These are phyloP conservation scores for Chaetomium sp. DNA, from an alignment of 2,329 filamentous ascomycete genomes.

Conservation along the genomic window DNA sequence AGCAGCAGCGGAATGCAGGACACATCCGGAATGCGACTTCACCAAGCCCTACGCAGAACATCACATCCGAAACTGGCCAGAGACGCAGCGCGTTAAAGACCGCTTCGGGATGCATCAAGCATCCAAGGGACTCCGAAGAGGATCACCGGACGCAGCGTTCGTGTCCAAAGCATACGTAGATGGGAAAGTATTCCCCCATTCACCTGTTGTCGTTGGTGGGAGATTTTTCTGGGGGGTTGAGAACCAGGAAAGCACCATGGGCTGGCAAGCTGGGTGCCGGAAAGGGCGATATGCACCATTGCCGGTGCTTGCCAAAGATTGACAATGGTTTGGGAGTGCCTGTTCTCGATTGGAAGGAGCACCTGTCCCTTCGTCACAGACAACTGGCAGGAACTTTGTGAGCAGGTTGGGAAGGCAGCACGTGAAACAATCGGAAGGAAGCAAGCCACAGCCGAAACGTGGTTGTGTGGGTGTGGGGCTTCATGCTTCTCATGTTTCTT, in stretches of 20 bases:
- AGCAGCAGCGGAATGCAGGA: conserved; percentile 1
- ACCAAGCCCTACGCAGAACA: conserved; percentile 3
- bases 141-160: not conserved
- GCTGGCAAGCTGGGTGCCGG: no score
- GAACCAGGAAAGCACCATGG: no score
- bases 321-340: no score
- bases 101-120: not conserved
- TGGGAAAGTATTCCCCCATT: not conserved
- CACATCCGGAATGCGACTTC: conserved; percentile 8
- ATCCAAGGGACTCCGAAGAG: not conserved
- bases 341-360: no score
- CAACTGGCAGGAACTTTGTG: not conserved
- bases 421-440: conserved; percentile 1
- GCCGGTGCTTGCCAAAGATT: no score
- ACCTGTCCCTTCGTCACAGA: not conserved
- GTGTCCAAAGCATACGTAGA: not conserved
- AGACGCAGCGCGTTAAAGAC: not conserved
- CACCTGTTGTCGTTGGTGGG: no score
- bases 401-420: not conserved
- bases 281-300: no score
- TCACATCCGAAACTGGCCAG: not conserved
- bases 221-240: no score
- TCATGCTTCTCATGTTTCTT: not conserved
- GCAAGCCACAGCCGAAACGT: conserved; percentile 10
- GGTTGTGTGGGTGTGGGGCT: not conserved